Evolutionary conservation across 139 green algal species (phyloP).

Genomic region (Volvox africanus): DNA sequence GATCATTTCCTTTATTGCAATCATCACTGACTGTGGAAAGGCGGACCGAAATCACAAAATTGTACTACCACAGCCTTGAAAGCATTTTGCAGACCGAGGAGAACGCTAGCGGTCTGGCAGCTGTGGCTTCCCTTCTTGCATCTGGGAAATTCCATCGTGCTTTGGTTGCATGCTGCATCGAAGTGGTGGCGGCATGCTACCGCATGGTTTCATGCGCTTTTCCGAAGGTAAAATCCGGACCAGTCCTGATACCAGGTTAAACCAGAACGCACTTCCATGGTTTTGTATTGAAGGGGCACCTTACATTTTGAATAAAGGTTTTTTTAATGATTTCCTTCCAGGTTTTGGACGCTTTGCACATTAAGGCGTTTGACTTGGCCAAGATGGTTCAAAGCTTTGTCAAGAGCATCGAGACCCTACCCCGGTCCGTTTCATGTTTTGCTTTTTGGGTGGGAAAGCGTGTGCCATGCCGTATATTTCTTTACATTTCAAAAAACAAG

Average conservation of each 20-base stretch:
- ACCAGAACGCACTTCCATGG: too few relatives aligned
- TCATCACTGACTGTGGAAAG: conserved; percentile 52
- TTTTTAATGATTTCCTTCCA: not conserved
- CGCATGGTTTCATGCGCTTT: conserved; percentile 50
- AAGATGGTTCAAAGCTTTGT: conserved; percentile 84
- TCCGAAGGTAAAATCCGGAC: conserved; percentile 11
- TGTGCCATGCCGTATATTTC: too few relatives aligned
- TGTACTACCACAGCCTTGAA: conserved; percentile 80
- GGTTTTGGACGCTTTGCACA: conserved; percentile 68
- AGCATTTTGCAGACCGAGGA: conserved; percentile 68
- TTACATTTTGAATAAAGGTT: too few relatives aligned
- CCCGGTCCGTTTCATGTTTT: not conserved
- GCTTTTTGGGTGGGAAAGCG: not conserved
- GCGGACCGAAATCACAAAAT: conserved; percentile 64
- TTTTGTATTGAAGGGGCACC: too few relatives aligned
- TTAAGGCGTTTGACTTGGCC: conserved; percentile 84
- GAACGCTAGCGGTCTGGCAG: not conserved
- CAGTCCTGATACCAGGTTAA: too few relatives aligned
- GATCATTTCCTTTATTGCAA: conserved; percentile 53
- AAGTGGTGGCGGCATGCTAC: conserved; percentile 74
- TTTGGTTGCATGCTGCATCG: conserved; percentile 71
- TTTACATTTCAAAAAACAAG: too few relatives aligned
- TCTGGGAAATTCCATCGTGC: conserved; percentile 71
- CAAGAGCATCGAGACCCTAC: conserved; percentile 59
- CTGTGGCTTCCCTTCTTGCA: conserved; percentile 52